Percentiles rank a stretch among this genome's conserved stretches.
phyloP scores from a whole-genome alignment of 2,329 filamentous ascomycete species.

The Epichloe elymi region DNA sequence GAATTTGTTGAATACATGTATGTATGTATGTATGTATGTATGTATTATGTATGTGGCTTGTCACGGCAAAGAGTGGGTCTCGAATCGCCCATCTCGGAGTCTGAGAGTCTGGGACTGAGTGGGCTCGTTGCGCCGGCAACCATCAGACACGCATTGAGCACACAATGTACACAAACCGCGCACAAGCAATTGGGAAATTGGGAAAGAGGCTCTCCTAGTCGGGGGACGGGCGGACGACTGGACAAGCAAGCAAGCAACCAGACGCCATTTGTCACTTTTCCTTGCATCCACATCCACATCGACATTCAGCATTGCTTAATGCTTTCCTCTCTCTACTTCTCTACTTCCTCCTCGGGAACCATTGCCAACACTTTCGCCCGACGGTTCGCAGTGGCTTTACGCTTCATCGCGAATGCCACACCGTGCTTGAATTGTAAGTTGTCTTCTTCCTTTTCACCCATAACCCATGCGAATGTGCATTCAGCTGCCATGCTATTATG shows the following conservation, averaged over 20 bases:
- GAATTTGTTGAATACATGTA: no score
- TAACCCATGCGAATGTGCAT: not conserved
- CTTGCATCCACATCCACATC: conserved; percentile 7
- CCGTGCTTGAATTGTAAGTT: conserved; percentile 15
- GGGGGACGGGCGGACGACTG: not conserved
- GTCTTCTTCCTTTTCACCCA: not conserved
- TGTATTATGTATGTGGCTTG: not conserved
- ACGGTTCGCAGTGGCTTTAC: conserved; percentile 5
- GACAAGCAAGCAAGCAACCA: not conserved
- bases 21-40: not conserved
- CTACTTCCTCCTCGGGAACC: not conserved
- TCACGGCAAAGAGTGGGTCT: not conserved
- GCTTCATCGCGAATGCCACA: conserved; percentile 15
- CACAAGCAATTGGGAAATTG: not conserved
- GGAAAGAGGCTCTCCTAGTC: conserved; percentile 4
- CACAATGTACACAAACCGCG: conserved; percentile 23
- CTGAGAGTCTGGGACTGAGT: not conserved
- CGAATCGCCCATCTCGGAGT: not conserved
- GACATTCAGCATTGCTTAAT: conserved; percentile 18
- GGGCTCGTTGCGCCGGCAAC: conserved; percentile 16
- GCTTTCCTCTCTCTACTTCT: conserved; percentile 2
- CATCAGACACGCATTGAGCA: not conserved
- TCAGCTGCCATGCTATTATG: not conserved
- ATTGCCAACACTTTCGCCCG: not conserved
- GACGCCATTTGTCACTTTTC: conserved; percentile 4